Conservation (phyloP, 768 basidiomycete species). For the Amanita phalloides region DNA sequence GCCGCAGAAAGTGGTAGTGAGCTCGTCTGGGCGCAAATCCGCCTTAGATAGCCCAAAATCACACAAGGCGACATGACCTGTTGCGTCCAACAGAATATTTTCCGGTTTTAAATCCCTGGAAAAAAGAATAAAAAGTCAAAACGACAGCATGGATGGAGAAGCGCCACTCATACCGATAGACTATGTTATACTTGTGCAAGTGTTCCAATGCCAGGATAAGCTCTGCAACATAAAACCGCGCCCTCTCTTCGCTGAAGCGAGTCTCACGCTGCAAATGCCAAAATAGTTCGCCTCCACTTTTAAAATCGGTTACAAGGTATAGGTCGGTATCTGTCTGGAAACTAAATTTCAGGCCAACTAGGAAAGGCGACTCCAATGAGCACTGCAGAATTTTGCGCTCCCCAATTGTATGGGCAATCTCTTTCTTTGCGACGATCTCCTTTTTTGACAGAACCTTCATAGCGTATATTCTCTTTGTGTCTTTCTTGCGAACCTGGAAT, state of each 20-base stretch:
- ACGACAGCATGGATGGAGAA: slow-evolving; percentile 1
- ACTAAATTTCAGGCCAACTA: slow-evolving; percentile 95
- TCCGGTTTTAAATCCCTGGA: slow-evolving; percentile 91
- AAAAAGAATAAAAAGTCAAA: slow-evolving; percentile 1
- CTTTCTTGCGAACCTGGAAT: slow-evolving; percentile 96
- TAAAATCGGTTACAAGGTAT: slow-evolving; percentile 97
- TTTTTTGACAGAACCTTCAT: slow-evolving; percentile 99
- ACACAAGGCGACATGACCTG: slow-evolving; percentile 95
- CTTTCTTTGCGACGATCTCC: slow-evolving; percentile 98
- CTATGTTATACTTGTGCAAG: slow-evolving; percentile 95
- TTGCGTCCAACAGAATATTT: slow-evolving; percentile 96
- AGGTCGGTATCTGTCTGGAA: slow-evolving; percentile 96
- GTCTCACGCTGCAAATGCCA: slow-evolving; percentile 98
- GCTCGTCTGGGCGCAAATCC: slow-evolving; percentile 83
- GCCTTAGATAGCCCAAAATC: slow-evolving; percentile 98
- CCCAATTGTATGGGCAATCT: slow-evolving; percentile 98
- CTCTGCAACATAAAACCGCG: slow-evolving; percentile 95
- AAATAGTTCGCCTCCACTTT: slow-evolving; percentile 95
- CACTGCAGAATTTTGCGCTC: slow-evolving; percentile 97
- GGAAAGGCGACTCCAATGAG: slow-evolving; percentile 88
- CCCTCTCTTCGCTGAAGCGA: slow-evolving; percentile 85
- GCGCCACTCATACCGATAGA: slow-evolving; percentile 57
- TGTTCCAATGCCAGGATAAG: slow-evolving; percentile 93
- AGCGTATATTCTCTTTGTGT: slow-evolving; percentile 98
- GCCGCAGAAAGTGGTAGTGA: slow-evolving; percentile 99